Conservation (phyloP, 768 basidiomycete genomes). For the Trametes elegans region DNA sequence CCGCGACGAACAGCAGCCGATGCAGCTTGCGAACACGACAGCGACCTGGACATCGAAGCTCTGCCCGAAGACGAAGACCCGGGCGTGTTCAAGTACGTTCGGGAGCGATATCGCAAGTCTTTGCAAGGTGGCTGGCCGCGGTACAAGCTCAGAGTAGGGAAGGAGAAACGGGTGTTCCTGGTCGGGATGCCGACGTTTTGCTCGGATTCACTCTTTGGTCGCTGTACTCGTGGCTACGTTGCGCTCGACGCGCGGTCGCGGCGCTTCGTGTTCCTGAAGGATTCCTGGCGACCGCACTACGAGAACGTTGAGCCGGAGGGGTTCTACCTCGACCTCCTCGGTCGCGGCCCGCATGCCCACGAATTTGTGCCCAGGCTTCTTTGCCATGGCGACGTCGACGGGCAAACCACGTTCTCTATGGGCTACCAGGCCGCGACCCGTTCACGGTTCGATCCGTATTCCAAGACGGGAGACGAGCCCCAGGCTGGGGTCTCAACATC, state of each 20-base stretch:
- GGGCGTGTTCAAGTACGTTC: conserved; percentile 1
- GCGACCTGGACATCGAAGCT: background rate
- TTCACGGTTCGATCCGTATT: no score
- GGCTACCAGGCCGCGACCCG: no score
- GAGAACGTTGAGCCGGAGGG: background rate
- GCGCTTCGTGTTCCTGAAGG: conserved; percentile 9
- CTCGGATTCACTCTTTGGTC: background rate
- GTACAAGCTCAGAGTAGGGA: background rate
- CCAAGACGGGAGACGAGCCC: no score
- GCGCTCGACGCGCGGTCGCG: background rate
- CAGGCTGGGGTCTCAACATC: no score
- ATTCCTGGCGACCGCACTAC: conserved; percentile 4
- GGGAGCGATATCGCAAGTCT: background rate
- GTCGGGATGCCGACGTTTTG: background rate
- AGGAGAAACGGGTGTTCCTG: background rate
- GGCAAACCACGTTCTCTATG: background rate
- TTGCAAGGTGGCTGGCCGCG: background rate
- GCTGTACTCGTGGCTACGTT: conserved; percentile 7
- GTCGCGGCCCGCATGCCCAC: background rate
- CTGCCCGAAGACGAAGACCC: background rate
- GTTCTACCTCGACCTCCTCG: background rate
- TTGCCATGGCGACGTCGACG: conserved; percentile 9
- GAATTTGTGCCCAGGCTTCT: conserved; percentile 4
- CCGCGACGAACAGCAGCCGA: background rate
- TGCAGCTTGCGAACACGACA: background rate